Evolutionary conservation across 2,329 filamentous ascomycete genomes (phyloP), one percentile per base, ranked within the genome.

Genomic region (Aotearoamyces nothofagi): DNA sequence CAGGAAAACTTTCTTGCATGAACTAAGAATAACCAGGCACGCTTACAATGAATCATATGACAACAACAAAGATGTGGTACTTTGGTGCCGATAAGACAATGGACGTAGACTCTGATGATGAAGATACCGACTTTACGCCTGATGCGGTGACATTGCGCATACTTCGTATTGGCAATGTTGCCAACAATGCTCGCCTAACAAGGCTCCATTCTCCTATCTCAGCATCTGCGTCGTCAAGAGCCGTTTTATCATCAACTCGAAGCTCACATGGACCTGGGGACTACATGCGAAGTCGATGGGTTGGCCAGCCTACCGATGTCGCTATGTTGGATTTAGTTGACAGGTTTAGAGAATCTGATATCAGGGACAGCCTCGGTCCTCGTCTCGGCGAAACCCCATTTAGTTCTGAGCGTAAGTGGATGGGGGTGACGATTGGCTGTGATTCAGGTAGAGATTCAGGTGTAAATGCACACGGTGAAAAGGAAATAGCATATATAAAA

Each of bases 351-450:
- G 87, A 94, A 51, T 81, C 92, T 39, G 90, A 98, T 54, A 73
- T 92, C 25, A 76, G 92, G 36, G 78, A 90, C 26, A 77, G 80
- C 7, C 71, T 93, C 30, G 84, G 84, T n/a, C 66, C 69, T 17
- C 78, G 87, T 27, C 69, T 78, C 17, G 73, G 74, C 24, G 90
- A 98, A 52, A 86, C 82, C 0, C 86, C 90, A 0, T 98, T 98
- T 54, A 96, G 87, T 50, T 98, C 90, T 1, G 84, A 93, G 49
- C 71, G 87, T 33, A 98, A 98, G 54, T 98, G 87, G 87, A 98
- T 98, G 92, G 92, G 92, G 17, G 86, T 94, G 15, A 78, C 84
- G 2, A 80, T 94, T 41, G 73, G 72, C 16, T 56, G 53, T 36
- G 36, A 39, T 24, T 25, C 36, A 15, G 37, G 33, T 12, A 35